These are phyloP conservation scores for Polygonum maritimum DNA, from an alignment of 148 eudicot species.

Conservation along the genomic window DNA sequence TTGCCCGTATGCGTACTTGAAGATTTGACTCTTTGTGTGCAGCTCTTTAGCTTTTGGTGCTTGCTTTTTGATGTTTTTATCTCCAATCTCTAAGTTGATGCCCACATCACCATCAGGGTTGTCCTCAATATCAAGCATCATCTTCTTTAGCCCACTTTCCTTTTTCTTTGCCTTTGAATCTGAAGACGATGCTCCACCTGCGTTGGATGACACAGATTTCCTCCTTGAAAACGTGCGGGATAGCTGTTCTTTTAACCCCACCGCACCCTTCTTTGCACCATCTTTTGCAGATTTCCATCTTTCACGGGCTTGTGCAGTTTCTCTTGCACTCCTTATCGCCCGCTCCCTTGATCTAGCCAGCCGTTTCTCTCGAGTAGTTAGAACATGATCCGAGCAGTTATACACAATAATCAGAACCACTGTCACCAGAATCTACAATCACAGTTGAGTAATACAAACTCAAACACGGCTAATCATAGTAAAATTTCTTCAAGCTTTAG, in stretches of 20 bases:
- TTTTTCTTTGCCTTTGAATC: constrained; percentile 44
- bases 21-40: constrained; percentile 74
- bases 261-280: constrained; percentile 39
- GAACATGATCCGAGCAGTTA: constrained; percentile 79
- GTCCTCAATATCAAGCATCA: constrained; percentile 51
- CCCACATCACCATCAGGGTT: constrained; percentile 52
- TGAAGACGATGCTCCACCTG: constrained; percentile 14
- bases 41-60: constrained; percentile 42
- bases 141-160: constrained; percentile 50
- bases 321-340: constrained; percentile 68
- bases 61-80: constrained; percentile 48
- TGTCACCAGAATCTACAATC: constrained; percentile 47
- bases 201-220: constrained; percentile 12
- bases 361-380: constrained; percentile 56
- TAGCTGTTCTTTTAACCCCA: constrained; percentile 48
- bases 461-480: background rate
- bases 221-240: constrained; percentile 69
- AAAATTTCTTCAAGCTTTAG: background rate
- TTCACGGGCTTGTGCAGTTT: constrained; percentile 81
- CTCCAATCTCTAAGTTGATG: constrained; percentile 51
- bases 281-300: constrained; percentile 71
- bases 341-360: constrained; percentile 74
- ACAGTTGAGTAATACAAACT: constrained; percentile 1
- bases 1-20: constrained; percentile 81
- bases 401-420: constrained; percentile 60